Conservation (phyloP, 2,329 filamentous ascomycete genomes). For the Beauveria bassiana region DNA sequence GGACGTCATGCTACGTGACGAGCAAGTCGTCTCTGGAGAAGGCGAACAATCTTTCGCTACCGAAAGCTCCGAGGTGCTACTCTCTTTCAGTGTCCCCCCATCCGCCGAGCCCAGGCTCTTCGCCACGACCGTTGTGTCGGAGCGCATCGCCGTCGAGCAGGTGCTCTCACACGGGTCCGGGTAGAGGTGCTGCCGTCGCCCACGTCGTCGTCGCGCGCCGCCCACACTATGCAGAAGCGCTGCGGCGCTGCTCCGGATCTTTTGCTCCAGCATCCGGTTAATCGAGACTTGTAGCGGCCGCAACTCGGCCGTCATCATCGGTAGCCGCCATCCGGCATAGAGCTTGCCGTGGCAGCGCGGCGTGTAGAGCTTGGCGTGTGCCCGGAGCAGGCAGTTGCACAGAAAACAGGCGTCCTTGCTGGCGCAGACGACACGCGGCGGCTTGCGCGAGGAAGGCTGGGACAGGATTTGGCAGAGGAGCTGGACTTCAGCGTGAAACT, state of each 20-base stretch:
- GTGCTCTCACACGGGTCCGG: neutral
- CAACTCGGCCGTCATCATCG: neutral
- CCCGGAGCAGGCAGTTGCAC: neutral
- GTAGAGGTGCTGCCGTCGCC: neutral
- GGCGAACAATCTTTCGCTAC: neutral
- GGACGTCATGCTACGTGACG: neutral
- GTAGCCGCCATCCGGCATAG: conserved; percentile 1
- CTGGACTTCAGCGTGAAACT: conserved; percentile 6
- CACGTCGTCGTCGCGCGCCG: neutral
- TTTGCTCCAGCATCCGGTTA: neutral
- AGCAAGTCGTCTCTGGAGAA: neutral
- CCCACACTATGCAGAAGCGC: neutral
- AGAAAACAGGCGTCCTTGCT: conserved; percentile 7
- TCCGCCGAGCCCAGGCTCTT: too few relatives aligned
- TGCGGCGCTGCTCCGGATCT: neutral
- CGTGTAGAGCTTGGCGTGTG: neutral
- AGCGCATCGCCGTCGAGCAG: neutral
- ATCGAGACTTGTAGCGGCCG: neutral
- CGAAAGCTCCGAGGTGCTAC: too few relatives aligned
- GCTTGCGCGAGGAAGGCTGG: neutral
- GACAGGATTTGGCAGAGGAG: neutral
- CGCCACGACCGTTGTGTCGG: neutral
- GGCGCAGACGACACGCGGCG: neutral
- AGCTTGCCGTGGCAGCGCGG: conserved; percentile 6
- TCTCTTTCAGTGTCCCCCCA: too few relatives aligned